Percentiles rank a stretch among this genome's conserved stretches.
phyloP scores from a whole-genome alignment of 1,284 basidiomycete genomes.

The Stygiomarasmius scandens region DNA sequence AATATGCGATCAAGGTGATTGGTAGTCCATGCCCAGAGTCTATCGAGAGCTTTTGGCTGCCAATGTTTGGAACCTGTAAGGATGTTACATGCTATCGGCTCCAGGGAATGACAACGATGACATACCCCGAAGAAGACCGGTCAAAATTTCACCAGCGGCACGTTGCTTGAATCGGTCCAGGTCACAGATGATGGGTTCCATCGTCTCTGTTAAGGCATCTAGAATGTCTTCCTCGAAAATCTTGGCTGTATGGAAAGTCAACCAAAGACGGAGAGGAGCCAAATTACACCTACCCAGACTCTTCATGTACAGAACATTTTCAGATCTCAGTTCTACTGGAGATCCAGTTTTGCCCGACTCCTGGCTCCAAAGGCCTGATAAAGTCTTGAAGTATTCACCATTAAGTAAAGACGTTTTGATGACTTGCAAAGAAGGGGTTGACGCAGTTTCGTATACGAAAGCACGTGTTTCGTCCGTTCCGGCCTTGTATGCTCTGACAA shows the following conservation, averaged over 20 bases:
- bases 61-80: slow-evolving; percentile 87
- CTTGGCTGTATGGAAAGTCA: slow-evolving; percentile 50
- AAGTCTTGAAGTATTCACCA: slow-evolving; percentile 62
- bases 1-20: slow-evolving; percentile 75
- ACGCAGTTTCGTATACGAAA: slow-evolving; percentile 69
- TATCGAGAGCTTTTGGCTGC: slow-evolving; percentile 60
- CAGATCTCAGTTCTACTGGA: slow-evolving; percentile 59
- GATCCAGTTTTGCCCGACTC: slow-evolving; percentile 61
- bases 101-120: neutral
- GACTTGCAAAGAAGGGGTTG: slow-evolving; percentile 60
- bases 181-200: slow-evolving; percentile 67
- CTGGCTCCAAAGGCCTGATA: slow-evolving; percentile 70
- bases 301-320: slow-evolving; percentile 72
- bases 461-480: slow-evolving; percentile 48
- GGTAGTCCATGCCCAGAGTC: slow-evolving; percentile 83
- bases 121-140: slow-evolving; percentile 72
- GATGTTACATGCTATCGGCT: too few species aligned
- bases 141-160: slow-evolving; percentile 85
- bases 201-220: slow-evolving; percentile 51
- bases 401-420: slow-evolving; percentile 54
- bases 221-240: slow-evolving; percentile 63
- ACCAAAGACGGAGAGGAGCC: slow-evolving; percentile 4
- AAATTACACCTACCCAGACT: slow-evolving; percentile 54
- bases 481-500: slow-evolving; percentile 70
- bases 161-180: slow-evolving; percentile 91